Evolutionary conservation across 1,284 basidiomycete genomes (phyloP).

Genomic region (Leccinum fallax): DNA sequence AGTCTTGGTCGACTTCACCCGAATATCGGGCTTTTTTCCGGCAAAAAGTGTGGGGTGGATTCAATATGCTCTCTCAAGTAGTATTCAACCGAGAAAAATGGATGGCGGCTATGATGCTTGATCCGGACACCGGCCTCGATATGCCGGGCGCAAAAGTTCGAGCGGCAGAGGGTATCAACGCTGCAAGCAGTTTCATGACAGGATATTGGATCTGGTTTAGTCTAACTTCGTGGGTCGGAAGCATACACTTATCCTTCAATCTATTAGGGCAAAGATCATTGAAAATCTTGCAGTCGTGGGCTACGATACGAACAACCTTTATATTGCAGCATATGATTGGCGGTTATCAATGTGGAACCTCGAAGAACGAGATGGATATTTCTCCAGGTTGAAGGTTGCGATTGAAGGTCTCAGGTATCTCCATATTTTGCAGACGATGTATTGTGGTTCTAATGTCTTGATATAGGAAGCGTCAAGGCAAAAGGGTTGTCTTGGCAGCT

Average conservation of each 20-base stretch:
- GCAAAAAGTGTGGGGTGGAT: constrained; percentile 86
- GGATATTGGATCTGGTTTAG: constrained; percentile 93
- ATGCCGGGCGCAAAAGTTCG: constrained; percentile 88
- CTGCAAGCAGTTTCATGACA: constrained; percentile 89
- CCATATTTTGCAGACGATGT: not conserved
- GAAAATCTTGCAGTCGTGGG: constrained; percentile 91
- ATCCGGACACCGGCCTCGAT: constrained; percentile 91
- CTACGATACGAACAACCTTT: constrained; percentile 90
- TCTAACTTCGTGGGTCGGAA: not conserved
- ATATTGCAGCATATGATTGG: constrained; percentile 91
- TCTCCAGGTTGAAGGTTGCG: constrained; percentile 81
- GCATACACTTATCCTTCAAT: constrained; percentile 2
- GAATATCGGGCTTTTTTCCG: constrained; percentile 82
- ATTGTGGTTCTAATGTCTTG: not conserved
- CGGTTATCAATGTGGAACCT: constrained; percentile 89
- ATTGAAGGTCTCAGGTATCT: constrained; percentile 84
- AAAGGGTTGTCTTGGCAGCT: constrained; percentile 86
- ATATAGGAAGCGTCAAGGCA: constrained; percentile 64
- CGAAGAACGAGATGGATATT: constrained; percentile 93
- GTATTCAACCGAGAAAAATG: constrained; percentile 86
- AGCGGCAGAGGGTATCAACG: constrained; percentile 90
- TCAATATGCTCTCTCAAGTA: constrained; percentile 85
- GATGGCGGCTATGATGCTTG: constrained; percentile 90
- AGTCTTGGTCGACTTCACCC: constrained; percentile 84
- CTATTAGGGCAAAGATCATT: constrained; percentile 82